A percentile compares a stretch with the other conserved stretches of the same genome.
Evolutionary conservation across 495 filamentous ascomycete species (phyloP).

Genomic region (Aspergillus steynii): DNA sequence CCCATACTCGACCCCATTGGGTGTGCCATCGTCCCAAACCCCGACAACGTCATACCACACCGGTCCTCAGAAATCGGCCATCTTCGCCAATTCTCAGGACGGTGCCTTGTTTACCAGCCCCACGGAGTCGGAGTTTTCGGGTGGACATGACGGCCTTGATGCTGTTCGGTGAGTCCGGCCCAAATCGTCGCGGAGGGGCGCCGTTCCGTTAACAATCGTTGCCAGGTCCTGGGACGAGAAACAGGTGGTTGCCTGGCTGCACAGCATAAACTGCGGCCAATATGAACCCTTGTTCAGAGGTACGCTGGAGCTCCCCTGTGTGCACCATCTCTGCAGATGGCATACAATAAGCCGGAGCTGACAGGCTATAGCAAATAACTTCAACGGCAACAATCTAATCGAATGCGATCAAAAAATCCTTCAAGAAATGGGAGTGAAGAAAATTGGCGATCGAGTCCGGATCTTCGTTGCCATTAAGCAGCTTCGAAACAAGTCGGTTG

Average conservation of each 20-base stretch:
- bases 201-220: constrained; percentile 22
- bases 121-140: constrained; percentile 95
- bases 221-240: constrained; percentile 84
- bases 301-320: constrained; percentile 27
- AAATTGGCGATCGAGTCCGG: constrained; percentile 95
- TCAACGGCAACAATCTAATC: constrained; percentile 93
- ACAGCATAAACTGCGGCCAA: constrained; percentile 85
- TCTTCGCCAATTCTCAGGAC: constrained; percentile 56
- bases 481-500: constrained; percentile 79
- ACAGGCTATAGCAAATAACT: constrained; percentile 69
- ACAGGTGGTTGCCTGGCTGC: constrained; percentile 84
- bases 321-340: neutral
- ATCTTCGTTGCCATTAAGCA: constrained; percentile 92
- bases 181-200: neutral
- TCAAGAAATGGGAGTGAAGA: constrained; percentile 98
- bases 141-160: constrained; percentile 59
- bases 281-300: constrained; percentile 89
- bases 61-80: constrained; percentile 49
- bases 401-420: constrained; percentile 96
- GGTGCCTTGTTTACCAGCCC: constrained; percentile 75
- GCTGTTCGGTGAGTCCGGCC: constrained; percentile 55
- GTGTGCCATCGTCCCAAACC: constrained; percentile 55
- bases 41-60: constrained; percentile 55
- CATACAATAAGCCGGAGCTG: constrained; percentile 9
- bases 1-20: constrained; percentile 66